Conservation (phyloP, 768 basidiomycete genomes). For the Trametes punicea region DNA sequence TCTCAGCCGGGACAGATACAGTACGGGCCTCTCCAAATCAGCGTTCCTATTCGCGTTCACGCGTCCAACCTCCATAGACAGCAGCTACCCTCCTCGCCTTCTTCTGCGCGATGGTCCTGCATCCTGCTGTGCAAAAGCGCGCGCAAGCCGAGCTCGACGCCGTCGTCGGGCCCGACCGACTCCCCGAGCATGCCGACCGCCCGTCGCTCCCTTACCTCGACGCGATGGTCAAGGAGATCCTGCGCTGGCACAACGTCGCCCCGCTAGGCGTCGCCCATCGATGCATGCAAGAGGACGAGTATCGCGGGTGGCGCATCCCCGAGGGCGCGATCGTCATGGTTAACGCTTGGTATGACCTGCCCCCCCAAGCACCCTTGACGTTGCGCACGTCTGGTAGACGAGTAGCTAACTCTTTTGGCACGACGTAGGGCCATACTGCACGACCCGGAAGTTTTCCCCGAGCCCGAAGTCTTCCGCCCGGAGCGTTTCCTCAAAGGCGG, state of each 20-base stretch:
- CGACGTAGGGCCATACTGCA: conserved; percentile 47
- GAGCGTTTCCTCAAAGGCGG: conserved; percentile 41
- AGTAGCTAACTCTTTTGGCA: not conserved
- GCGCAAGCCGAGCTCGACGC: conserved; percentile 18
- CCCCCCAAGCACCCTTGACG: not conserved
- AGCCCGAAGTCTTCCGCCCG: conserved; percentile 48
- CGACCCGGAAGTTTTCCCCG: conserved; percentile 42
- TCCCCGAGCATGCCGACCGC: conserved; percentile 17
- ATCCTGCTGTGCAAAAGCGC: conserved; percentile 8
- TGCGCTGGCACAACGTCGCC: conserved; percentile 11
- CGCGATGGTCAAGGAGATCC: conserved; percentile 16
- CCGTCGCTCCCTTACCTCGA: conserved; percentile 13
- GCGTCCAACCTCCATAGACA: not conserved
- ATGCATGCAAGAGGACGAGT: conserved; percentile 38
- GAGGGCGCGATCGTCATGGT: conserved; percentile 25
- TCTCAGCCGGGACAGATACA: not conserved
- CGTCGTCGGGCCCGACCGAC: conserved; percentile 13
- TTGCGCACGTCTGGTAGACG: not conserved
- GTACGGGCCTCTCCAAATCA: not conserved
- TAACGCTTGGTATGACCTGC: not conserved
- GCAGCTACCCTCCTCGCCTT: conserved; percentile 1
- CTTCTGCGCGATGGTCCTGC: conserved; percentile 4
- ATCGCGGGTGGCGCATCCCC: conserved; percentile 38
- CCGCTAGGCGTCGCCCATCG: conserved; percentile 27
- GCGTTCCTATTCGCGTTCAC: conserved; percentile 24